Conservation (phyloP, 1,139 yeast species). For the Wickerhamiella infanticola region DNA sequence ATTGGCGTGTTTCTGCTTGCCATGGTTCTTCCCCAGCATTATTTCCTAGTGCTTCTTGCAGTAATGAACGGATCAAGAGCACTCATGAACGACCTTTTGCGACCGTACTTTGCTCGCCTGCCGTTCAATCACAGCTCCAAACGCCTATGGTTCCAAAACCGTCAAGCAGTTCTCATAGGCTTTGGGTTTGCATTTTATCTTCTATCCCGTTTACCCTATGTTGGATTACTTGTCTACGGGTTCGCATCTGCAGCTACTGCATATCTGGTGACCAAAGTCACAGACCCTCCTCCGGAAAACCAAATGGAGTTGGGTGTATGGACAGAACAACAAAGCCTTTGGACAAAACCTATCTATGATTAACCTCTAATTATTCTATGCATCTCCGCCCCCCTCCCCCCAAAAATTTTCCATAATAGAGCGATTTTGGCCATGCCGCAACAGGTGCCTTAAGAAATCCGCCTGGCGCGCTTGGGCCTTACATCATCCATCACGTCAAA, state of each 20-base stretch:
- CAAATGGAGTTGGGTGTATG: slow-evolving; percentile 12
- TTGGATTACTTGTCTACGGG: slow-evolving; percentile 38
- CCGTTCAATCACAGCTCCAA: slow-evolving; percentile 33
- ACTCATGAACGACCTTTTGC: slow-evolving; percentile 33
- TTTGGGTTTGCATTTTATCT: slow-evolving; percentile 38
- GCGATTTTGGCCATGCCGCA: too few relatives aligned
- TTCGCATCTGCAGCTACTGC: slow-evolving; percentile 42
- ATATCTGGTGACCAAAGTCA: slow-evolving; percentile 37
- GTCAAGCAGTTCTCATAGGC: slow-evolving; percentile 46
- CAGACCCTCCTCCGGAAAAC: slow-evolving; percentile 36
- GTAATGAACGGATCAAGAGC: slow-evolving; percentile 34
- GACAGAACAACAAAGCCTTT: slow-evolving; percentile 16
- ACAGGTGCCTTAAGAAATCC: too few relatives aligned
- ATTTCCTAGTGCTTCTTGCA: slow-evolving; percentile 28
- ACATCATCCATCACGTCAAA: not conserved
- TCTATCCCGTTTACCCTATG: slow-evolving; percentile 31
- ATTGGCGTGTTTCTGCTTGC: slow-evolving; percentile 26
- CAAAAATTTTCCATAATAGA: too few relatives aligned
- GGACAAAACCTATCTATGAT: slow-evolving; percentile 14
- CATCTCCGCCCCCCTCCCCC: too few relatives aligned
- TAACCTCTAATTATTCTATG: not conserved
- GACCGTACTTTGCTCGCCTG: slow-evolving; percentile 37
- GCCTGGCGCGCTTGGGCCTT: not conserved
- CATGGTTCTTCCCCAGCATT: slow-evolving; percentile 24
- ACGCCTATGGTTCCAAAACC: slow-evolving; percentile 37